Evolutionary conservation across 495 filamentous ascomycete genomes (phyloP), one percentile per base, ranked within the genome.

Genomic region (Clohesyomyces aquaticus): DNA sequence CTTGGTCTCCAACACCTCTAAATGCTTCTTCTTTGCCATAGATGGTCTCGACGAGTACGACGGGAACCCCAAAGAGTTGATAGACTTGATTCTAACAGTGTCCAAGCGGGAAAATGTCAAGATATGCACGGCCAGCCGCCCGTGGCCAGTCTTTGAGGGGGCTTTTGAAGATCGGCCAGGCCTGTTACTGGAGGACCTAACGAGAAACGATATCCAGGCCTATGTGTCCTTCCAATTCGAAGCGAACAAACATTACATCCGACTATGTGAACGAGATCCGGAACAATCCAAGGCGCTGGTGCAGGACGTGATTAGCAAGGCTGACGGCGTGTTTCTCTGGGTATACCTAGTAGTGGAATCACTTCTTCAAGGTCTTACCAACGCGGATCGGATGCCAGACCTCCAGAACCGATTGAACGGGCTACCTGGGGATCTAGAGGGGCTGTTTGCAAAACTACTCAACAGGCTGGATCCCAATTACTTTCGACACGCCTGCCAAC

Each of bases 21-120:
- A 60, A 50, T 58, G 59, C 41, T 60, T 66, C 26, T 52, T 54
- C 19, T 55, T n/a, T n/a, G n/a, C n/a, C n/a, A n/a, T n/a, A n/a
- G n/a, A n/a, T n/a, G n/a, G n/a, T n/a, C n/a, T n/a, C n/a, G n/a
- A n/a, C n/a, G n/a, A n/a, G n/a, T n/a, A n/a, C n/a, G n/a, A n/a
- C n/a, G n/a, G n/a, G n/a, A n/a, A n/a, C n/a, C n/a, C n/a, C n/a
- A n/a, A n/a, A n/a, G n/a, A n/a, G n/a, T n/a, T n/a, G n/a, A n/a
- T n/a, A n/a, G n/a, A n/a, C n/a, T n/a, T n/a, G n/a, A n/a, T n/a
- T n/a, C n/a, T n/a, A n/a, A n/a, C n/a, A n/a, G n/a, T n/a, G n/a
- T n/a, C n/a, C n/a, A n/a, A n/a, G n/a, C n/a, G n/a, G n/a, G n/a
- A 38, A 38, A 38, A 14, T 6, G 32, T 38, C 6, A 38, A 38